Evolutionary conservation across 768 basidiomycete species (phyloP), one percentile per base, ranked within the genome.

Genomic region (Austroboletus festivus): DNA sequence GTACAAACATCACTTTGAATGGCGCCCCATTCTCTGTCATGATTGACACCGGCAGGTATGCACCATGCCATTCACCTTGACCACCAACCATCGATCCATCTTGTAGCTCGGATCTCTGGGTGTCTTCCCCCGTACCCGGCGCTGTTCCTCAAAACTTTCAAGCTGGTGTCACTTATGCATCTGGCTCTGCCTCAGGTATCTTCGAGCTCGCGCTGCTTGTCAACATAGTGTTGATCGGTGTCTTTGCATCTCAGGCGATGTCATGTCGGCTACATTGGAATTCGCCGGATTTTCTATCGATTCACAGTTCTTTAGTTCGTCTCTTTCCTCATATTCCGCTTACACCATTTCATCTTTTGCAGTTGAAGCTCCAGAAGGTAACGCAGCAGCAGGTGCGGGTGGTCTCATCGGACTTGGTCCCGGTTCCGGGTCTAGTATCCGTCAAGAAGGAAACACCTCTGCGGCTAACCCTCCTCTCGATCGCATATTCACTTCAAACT

Each of bases 41-140:
- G 44, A 65, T 77, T 30, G 76, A 77, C 51, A 77, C 76, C 5
- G 76, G 76, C 5, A 77, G 75, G 76, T 74, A 48, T 26, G 64
- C 19, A 9, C 22, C 42, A 16, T 33, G n/a, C n/a, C n/a, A n/a
- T 38, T 21, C 34, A n/a, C 37, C 31, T n/a, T 22, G 1, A 19
- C 3, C 12, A 5, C 19, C 20, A 4, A 15, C 22, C 26, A 23
- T 11, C 22, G 9, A 31, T n/a, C 23, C 6, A 2, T 26, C 65
- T 52, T 12, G 16, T 42, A 86, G 84, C 51, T 83, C 84, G 15
- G 85, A 87, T 59, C 63, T 85, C 8, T 85, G 80, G 77, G 75
- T 85, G 5, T 73, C 76, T 10, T 72, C 73, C 24, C 49, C 49
- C 44, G 73, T 82, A 7, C 64, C 68, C 11, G 61, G 61, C 31